Evolutionary conservation across 768 basidiomycete species (phyloP).

Genomic region (Paxillus involutus): DNA sequence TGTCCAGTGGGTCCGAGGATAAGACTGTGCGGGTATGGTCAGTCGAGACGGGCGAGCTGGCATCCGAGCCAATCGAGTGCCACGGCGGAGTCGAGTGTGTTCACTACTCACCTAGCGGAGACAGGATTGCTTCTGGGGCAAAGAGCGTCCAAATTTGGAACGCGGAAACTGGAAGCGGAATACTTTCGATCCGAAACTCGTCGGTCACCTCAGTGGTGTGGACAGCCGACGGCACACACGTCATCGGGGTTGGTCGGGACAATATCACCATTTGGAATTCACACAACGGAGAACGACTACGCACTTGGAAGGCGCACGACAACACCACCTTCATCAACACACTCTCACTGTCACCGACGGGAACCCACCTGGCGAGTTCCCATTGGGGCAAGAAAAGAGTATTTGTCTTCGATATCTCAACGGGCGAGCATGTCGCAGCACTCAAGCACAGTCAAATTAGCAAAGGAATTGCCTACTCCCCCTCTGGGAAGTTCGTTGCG

Average conservation of each 20-base stretch:
- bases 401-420: not conserved
- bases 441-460: not conserved
- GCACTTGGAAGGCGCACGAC: not conserved
- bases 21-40: not conserved
- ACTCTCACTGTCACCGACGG: not conserved
- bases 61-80: not conserved
- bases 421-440: not conserved
- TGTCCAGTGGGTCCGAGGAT: slow-evolving; percentile 40
- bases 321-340: not conserved
- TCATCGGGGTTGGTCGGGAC: not conserved
- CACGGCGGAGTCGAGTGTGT: not conserved
- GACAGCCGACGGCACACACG: not conserved
- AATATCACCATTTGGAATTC: not conserved
- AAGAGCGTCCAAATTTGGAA: not conserved
- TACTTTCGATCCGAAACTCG: not conserved
- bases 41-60: not conserved
- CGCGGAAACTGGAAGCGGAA: not conserved
- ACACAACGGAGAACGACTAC: not conserved
- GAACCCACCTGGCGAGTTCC: not conserved
- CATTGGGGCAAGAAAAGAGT: not conserved
- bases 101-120: not conserved
- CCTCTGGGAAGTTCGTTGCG: not conserved
- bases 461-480: slow-evolving; percentile 1
- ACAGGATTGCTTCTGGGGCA: slow-evolving; percentile 2
- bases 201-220: not conserved